Evolutionary conservation across 768 basidiomycete species (phyloP), one percentile per base, ranked within the genome.

Genomic region (Russula earlei): DNA sequence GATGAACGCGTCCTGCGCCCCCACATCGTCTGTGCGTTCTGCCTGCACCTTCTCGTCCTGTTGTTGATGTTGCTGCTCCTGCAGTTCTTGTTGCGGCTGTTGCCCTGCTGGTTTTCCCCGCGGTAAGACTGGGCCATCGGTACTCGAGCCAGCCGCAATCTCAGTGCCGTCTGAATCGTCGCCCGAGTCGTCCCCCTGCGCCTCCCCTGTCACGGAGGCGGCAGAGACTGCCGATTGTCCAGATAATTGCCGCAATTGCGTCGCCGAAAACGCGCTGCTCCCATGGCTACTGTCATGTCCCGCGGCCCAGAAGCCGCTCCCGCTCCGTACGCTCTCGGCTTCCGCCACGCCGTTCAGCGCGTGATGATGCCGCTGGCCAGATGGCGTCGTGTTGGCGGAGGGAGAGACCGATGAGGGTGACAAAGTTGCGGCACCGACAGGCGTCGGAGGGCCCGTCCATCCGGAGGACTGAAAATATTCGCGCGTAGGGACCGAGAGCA

Each of bases 401-500:
- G 31, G 12, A 49, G 48, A 31, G 5, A 62, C 27, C 17, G 60
- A 61, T 49, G 64, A 57, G 41, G 55, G 19, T 46, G 65, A 55
- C 24, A 67, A 53, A 37, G 48, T 50, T 33, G 68, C 63, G 1
- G 70, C 55, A 6, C 45, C 17, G 25, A 38, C 31, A 60, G 47
- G 50, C 66, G 70, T 31, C 64, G 70, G 33, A 1, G 80, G 77
- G 55, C 82, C 83, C 3, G 84, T 79, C 87, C 89, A 91, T 1
- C 84, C 83, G 0, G 87, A 88, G 61, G 83, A 83, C 61, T 92
- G 90, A 66, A 90, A 87, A 68, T 91, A 92, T 63, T 92, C 90
- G 61, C 79, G 78, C 0, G 89, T 91, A 0, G 89, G 90, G 7
- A 91, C 69, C 15, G 85, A 88, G 52, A 91, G 76, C 4, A 87